These are phyloP conservation scores for Fusarium nelsonii DNA, from an alignment of 2,329 filamentous ascomycete species.

Conservation along the genomic window DNA sequence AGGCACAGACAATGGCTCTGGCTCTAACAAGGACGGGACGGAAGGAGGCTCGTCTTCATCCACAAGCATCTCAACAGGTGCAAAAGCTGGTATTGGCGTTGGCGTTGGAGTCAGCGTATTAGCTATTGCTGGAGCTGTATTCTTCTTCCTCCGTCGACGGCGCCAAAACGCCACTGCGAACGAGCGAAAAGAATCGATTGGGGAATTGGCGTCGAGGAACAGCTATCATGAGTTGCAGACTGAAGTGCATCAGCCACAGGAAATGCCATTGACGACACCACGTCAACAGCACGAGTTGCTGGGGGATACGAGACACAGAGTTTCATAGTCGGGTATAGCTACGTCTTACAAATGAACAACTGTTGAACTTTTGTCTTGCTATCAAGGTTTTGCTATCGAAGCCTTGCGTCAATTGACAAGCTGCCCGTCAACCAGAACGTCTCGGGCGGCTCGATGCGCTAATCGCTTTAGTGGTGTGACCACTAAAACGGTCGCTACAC, in stretches of 20 bases:
- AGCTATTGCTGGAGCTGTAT: neutral
- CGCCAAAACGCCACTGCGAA: neutral
- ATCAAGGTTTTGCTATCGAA: neutral
- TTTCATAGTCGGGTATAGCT: neutral
- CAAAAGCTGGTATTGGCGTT: slow-evolving; percentile 28
- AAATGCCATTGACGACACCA: slow-evolving; percentile 1
- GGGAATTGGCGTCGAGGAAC: slow-evolving; percentile 5
- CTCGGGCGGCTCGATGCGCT: neutral
- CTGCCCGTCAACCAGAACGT: neutral
- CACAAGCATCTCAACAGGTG: slow-evolving; percentile 19
- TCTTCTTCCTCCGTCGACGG: slow-evolving; percentile 14
- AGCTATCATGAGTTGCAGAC: slow-evolving; percentile 26
- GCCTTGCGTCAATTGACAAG: neutral
- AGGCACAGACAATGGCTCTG: neutral
- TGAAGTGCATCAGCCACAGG: slow-evolving; percentile 9
- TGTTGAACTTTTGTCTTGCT: neutral
- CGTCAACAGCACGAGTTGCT: slow-evolving; percentile 18
- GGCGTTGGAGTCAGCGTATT: slow-evolving; percentile 11
- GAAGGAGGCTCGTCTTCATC: neutral
- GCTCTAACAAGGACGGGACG: neutral
- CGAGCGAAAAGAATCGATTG: neutral
- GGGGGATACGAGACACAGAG: slow-evolving; percentile 15
- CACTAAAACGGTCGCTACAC: neutral
- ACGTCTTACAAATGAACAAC: too few species aligned
- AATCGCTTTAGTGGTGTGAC: neutral